phyloP scores from a whole-genome alignment of 805 yeast species.

The Saccharomycopsis fermentans region DNA sequence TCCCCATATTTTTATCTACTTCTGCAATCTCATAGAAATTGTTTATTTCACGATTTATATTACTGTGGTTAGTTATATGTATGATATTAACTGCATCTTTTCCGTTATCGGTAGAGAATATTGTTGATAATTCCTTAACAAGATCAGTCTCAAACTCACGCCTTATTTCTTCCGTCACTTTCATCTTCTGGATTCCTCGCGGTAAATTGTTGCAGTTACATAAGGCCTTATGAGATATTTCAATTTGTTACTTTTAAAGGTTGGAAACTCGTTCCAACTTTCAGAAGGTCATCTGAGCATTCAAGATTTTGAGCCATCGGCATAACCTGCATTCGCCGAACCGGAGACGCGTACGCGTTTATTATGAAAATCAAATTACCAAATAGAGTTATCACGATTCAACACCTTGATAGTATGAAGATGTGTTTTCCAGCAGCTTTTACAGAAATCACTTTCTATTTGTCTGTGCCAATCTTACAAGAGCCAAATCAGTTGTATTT shows the following conservation, averaged over 20 bases:
- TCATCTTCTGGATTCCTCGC: background rate
- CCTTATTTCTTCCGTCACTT: background rate
- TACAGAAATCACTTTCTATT: too few relatives aligned
- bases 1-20: background rate
- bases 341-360: slow-evolving; percentile 1
- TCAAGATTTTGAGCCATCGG: too few relatives aligned
- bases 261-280: too few relatives aligned
- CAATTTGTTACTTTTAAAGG: background rate
- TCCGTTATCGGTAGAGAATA: background rate
- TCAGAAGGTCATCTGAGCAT: too few relatives aligned
- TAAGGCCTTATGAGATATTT: background rate
- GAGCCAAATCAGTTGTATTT: background rate
- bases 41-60: slow-evolving; percentile 3
- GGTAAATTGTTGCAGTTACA: background rate
- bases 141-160: background rate
- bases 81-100: background rate
- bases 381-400: too few relatives aligned
- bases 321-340: background rate
- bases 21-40: background rate
- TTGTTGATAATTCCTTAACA: background rate
- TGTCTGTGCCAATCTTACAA: too few relatives aligned
- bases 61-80: background rate
- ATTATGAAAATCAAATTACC: background rate
- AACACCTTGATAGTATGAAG: too few relatives aligned
- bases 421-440: background rate